Conservation (phyloP, 2,329 filamentous ascomycete genomes). For the Fusarium odoratissimum region DNA sequence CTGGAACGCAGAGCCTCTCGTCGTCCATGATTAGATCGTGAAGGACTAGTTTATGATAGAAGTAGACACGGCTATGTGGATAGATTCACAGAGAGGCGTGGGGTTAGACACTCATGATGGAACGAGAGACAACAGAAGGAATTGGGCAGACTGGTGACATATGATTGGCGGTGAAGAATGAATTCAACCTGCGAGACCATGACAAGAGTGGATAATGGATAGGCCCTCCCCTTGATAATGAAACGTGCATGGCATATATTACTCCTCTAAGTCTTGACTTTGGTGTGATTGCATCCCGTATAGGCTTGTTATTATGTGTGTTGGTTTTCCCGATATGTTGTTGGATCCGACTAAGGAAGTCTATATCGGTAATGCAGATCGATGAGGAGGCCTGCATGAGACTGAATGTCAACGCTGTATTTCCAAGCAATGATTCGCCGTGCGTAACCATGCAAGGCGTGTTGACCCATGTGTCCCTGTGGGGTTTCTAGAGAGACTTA, state of each 20-base stretch:
- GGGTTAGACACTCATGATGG: not conserved
- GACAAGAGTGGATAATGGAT: constrained; percentile 19
- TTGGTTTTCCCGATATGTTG: not conserved
- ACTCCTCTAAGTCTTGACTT: not conserved
- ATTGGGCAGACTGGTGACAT: constrained; percentile 27
- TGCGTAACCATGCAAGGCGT: not conserved
- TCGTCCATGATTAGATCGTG: constrained; percentile 53
- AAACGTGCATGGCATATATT: constrained; percentile 26
- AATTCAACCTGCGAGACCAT: constrained; percentile 2
- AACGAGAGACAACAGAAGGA: constrained; percentile 9
- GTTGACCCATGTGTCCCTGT: not conserved
- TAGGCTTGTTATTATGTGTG: not conserved
- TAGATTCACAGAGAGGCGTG: constrained; percentile 25
- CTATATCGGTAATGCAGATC: not conserved
- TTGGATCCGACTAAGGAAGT: not conserved
- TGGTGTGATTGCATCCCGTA: not conserved
- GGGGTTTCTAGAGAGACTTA: not conserved
- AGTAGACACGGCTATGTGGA: constrained; percentile 16
- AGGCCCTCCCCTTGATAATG: constrained; percentile 23
- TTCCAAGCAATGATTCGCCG: too few relatives aligned
- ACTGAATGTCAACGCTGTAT: not conserved
- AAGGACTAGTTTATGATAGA: constrained; percentile 4
- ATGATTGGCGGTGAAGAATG: constrained; percentile 3
- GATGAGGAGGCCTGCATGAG: not conserved
- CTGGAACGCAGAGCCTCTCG: constrained; percentile 93